phyloP scores from a whole-genome alignment of 1,139 yeast species.

The Magnusiomyces suaveolens region DNA sequence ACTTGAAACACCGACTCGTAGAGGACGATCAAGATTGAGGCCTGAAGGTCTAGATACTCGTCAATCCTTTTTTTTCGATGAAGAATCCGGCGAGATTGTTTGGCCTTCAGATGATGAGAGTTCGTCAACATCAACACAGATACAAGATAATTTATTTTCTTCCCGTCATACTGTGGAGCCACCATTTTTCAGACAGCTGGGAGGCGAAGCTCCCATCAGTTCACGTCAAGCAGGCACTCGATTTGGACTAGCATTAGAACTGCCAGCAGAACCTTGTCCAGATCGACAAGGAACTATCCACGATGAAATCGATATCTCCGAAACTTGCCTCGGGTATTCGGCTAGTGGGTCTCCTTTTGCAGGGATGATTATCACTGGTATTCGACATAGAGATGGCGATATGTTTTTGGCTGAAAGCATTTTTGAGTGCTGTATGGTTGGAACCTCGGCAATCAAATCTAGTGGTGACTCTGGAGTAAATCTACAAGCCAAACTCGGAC shows the following conservation, averaged over 20 bases:
- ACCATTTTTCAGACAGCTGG: too few relatives aligned
- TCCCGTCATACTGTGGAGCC: too few relatives aligned
- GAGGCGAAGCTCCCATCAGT: too few relatives aligned
- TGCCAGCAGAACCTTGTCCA: neutral
- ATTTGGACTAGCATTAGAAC: neutral
- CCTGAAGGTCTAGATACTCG: too few relatives aligned
- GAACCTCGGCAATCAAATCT: neutral
- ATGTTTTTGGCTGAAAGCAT: neutral
- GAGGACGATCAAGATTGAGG: neutral
- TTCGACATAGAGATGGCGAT: neutral
- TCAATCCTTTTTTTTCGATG: too few relatives aligned
- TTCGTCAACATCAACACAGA: too few relatives aligned
- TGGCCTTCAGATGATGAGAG: too few relatives aligned
- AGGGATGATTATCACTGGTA: neutral
- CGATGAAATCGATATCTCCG: neutral
- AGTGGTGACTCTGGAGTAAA: neutral
- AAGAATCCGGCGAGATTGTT: too few relatives aligned
- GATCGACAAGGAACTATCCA: neutral
- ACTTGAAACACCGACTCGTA: too few relatives aligned
- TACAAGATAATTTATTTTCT: too few relatives aligned
- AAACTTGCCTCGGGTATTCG: neutral
- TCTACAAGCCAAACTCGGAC: too few relatives aligned
- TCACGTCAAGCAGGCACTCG: too few relatives aligned
- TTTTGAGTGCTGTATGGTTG: neutral
- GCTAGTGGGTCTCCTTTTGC: neutral